Evolutionary conservation across 1,284 basidiomycete genomes (phyloP).

Genomic region (Tilletia indica): DNA sequence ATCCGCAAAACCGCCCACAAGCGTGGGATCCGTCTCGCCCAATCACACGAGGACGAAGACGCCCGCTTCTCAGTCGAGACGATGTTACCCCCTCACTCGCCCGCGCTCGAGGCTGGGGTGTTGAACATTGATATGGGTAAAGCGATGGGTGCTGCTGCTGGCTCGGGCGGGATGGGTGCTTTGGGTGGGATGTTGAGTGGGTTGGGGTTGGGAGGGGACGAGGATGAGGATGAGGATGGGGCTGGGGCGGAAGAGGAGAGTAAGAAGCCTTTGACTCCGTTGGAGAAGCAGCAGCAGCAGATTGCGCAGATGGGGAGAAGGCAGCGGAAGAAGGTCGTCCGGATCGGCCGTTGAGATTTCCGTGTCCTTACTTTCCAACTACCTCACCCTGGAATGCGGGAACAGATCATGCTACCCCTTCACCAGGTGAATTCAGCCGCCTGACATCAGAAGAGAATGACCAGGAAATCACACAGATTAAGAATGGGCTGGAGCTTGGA

Average conservation of each 20-base stretch:
- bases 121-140: slow-evolving; percentile 48
- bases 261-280: slow-evolving; percentile 21
- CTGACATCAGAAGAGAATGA: too few relatives aligned
- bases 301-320: slow-evolving; percentile 40
- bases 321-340: slow-evolving; percentile 50
- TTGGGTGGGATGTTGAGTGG: slow-evolving; percentile 50
- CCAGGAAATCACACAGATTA: too few relatives aligned
- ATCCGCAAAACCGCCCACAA: slow-evolving; percentile 19
- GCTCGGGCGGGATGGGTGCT: slow-evolving; percentile 37
- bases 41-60: slow-evolving; percentile 27
- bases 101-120: slow-evolving; percentile 43
- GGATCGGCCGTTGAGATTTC: slow-evolving; percentile 40
- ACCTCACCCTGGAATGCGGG: too few relatives aligned
- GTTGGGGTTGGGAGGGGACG: slow-evolving; percentile 43
- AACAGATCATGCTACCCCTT: too few relatives aligned
- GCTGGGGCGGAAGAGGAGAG: slow-evolving; percentile 31
- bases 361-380: too few relatives aligned
- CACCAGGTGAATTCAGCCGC: too few relatives aligned
- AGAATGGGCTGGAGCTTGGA: too few relatives aligned
- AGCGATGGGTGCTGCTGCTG: slow-evolving; percentile 46
- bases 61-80: slow-evolving; percentile 2
- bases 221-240: slow-evolving; percentile 47
- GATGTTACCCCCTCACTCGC: slow-evolving; percentile 47
- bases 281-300: slow-evolving; percentile 32
- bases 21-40: slow-evolving; percentile 22